Evolutionary conservation across 2,329 filamentous ascomycete species (phyloP).

Genomic region (Fusarium caatingaense): DNA sequence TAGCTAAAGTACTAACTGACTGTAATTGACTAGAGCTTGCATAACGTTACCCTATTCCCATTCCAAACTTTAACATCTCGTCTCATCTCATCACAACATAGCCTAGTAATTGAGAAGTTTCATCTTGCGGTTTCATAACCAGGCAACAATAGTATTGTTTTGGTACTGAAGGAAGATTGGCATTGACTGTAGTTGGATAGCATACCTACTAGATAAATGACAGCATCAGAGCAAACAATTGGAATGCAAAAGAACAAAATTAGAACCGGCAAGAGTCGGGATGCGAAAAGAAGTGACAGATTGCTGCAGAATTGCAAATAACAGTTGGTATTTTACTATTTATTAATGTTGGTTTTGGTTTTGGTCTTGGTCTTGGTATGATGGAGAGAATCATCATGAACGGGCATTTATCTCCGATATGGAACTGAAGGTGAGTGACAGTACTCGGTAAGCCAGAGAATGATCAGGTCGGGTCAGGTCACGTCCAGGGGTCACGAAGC

Average conservation of each 20-base stretch:
- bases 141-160: not conserved
- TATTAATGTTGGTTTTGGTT: no score
- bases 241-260: not conserved
- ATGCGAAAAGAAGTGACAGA: not conserved
- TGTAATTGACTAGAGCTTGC: no score
- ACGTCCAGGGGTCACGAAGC: slow-evolving; percentile 15
- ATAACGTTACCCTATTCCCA: not conserved
- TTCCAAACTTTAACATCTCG: not conserved
- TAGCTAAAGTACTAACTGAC: not conserved
- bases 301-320: not conserved
- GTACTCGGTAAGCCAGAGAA: not conserved
- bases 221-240: not conserved
- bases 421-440: no score
- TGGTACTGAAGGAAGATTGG: not conserved
- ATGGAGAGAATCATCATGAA: slow-evolving; percentile 8
- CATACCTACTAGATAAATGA: not conserved
- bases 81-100: not conserved
- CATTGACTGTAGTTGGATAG: not conserved
- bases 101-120: not conserved
- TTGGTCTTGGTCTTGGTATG: not conserved
- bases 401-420: not conserved
- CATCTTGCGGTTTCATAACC: not conserved
- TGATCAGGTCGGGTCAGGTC: not conserved
- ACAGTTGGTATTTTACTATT: not conserved
- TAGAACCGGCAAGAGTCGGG: not conserved